Evolutionary conservation across 768 basidiomycete species (phyloP).

Genomic region (Trametes sanguinea): DNA sequence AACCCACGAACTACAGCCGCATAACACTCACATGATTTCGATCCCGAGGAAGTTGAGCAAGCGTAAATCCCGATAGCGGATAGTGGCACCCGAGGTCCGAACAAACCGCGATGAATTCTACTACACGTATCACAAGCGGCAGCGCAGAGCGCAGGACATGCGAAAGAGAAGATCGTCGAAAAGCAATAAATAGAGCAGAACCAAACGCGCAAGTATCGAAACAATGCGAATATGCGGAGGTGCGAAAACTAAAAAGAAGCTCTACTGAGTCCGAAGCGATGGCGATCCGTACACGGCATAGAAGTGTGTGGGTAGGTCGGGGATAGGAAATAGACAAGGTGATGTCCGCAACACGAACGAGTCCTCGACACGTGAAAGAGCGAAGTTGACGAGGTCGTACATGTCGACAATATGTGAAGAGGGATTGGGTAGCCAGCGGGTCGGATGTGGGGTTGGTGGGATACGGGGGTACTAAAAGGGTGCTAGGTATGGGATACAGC

Average conservation of each 20-base stretch:
- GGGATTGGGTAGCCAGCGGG: not conserved
- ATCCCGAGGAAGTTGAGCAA: no score
- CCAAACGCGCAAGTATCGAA: not conserved
- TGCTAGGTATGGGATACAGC: slow-evolving; percentile 12
- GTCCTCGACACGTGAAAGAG: no score
- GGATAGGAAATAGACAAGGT: no score
- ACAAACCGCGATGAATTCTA: no score
- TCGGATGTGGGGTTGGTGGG: not conserved
- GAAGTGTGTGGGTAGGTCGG: not conserved
- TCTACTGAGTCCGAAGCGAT: no score
- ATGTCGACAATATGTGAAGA: not conserved
- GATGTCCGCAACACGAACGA: not conserved
- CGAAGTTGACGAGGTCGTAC: not conserved
- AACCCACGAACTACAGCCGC: no score
- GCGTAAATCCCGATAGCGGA: no score
- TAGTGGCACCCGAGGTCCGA: no score
- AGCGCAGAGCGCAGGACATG: not conserved
- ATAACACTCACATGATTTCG: no score
- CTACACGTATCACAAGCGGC: no score
- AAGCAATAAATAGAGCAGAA: slow-evolving; percentile 11
- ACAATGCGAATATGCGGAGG: not conserved
- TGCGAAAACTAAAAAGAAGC: not conserved
- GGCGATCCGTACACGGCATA: not conserved
- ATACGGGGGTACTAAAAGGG: not conserved
- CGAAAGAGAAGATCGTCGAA: not conserved